Evolutionary conservation across 192 early-diverging fungal genomes (phyloP), one percentile per base, ranked within the genome.

Genomic region (Haplosporangium gracile): DNA sequence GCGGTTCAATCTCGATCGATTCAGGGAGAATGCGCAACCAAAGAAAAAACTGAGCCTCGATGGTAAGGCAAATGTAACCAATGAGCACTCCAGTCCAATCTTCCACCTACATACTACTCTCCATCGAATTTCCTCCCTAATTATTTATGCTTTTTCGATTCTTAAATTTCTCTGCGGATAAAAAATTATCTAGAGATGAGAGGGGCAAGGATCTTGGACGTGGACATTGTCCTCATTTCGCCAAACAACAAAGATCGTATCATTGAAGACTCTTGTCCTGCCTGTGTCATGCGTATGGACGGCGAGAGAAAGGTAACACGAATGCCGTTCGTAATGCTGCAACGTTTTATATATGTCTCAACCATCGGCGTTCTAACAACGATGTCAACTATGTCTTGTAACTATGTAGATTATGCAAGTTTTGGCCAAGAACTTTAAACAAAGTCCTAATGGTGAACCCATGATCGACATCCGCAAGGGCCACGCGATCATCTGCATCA

Each of bases 261-360:
- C n/a, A 86, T 86, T 53, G 84, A 86, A n/a, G 84, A 86, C 34
- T 86, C 84, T 29, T 86, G 84, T 42, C 79, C 78, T 2, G 78
- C 84, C 43, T 86, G 84, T 55, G 84, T 81, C 5, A 86, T 86
- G 84, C 84, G 84, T 53, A 86, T 86, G 84, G 82, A 83, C 75
- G 82, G 82, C 49, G 82, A 83, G 36, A 78, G 82, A 70, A 83
- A 78, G 72, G 84, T 86, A 78, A 76, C 29, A 3, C 11, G 22
- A 26, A 22, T 32, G 47, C 22, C 0, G 0, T 70, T 20, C 9
- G 2, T 7, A 70, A 16, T 70, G 18, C 24, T 42, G 34, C 69
- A n/a, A 18, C 18, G 49, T 40, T 24, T 40, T 40, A 24, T 5
- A 34, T 36, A 2, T 70, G 15, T 20, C 2, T 13, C 6, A 8